Evolutionary conservation across 257 asterid species (phyloP), one percentile per base, ranked within the genome.

Genomic region (Leonotis leonurus): DNA sequence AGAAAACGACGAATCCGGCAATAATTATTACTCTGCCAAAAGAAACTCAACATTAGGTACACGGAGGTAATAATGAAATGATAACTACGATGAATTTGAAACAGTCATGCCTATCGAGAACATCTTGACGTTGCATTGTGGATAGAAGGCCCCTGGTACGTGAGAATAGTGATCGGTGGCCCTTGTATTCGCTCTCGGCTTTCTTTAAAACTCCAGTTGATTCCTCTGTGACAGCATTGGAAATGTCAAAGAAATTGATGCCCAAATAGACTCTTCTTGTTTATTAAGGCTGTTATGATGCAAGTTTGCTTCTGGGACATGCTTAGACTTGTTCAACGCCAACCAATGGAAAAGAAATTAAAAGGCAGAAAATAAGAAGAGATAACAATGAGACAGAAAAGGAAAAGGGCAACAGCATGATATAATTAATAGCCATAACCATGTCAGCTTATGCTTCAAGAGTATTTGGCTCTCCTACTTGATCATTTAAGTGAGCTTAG

Each of bases 141-240:
- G 97, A 92, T 26, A 92, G 89, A 77, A 89, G 97, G 78, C 77
- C 83, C 44, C 99, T 78, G 2, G 95, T 89, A 44, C 96, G 82
- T 52, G 82, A 74, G 18, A 92, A 88, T 61, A 93, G 73, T 2
- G 96, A 83, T 30, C 94, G 81, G 33, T 89, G 99, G 70, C 96
- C 95, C 83, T 77, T 87, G 84, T 93, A 93, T 64, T 93, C 99
- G 8, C 83, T 82, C 67, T 93, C 99, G 9, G 99, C 94, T 73
- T 89, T 93, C 72, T 48, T 78, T 45, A 89, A 57, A 22, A 93
- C 94, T 25, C 80, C 78, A 0, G 94, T 83, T 39, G 99, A 93
- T 79, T 89, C 99, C 79, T 89, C 99, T 92, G 84, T 36, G 48
- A 61, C 64, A 75, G 66, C 72, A 73, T 68, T 65, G 14, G 40